Conservation (phyloP, 2,329 filamentous ascomycete genomes). For the Alternaria sp. region DNA sequence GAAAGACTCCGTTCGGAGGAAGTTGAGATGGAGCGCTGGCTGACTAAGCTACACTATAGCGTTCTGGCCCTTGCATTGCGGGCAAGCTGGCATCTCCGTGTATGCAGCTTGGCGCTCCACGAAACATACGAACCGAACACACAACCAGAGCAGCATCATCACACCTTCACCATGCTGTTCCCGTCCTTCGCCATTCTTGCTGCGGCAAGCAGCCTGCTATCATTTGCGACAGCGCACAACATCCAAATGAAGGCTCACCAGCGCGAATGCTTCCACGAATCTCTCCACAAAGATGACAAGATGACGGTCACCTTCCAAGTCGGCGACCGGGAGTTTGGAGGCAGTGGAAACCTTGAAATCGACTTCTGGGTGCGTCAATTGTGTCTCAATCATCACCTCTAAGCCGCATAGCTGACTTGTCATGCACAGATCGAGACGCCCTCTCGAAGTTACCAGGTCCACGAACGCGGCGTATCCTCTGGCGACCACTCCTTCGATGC, state of each 20-base stretch:
- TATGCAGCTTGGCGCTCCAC: constrained; percentile 21
- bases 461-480: constrained; percentile 82
- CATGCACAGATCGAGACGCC: constrained; percentile 77
- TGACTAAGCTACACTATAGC: constrained; percentile 10
- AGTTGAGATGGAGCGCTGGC: not conserved
- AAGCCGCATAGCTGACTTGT: constrained; percentile 16
- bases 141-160: constrained; percentile 21
- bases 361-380: constrained; percentile 85
- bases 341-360: constrained; percentile 92
- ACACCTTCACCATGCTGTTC: constrained; percentile 45
- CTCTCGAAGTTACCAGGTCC: constrained; percentile 75
- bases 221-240: constrained; percentile 82
- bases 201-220: constrained; percentile 65
- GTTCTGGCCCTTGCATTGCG: constrained; percentile 32
- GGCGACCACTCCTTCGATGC: constrained; percentile 95
- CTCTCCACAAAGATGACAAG: constrained; percentile 89
- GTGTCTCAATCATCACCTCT: not conserved
- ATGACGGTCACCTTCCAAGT: constrained; percentile 99
- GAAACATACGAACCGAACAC: constrained; percentile 15
- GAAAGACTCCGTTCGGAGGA: not conserved
- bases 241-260: constrained; percentile 94
- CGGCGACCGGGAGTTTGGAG: constrained; percentile 94
- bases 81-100: constrained; percentile 46
- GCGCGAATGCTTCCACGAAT: constrained; percentile 97
- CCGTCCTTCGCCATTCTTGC: constrained; percentile 51